Conservation (phyloP, 345 rosid genomes). For the Eucalyptus virginea region DNA sequence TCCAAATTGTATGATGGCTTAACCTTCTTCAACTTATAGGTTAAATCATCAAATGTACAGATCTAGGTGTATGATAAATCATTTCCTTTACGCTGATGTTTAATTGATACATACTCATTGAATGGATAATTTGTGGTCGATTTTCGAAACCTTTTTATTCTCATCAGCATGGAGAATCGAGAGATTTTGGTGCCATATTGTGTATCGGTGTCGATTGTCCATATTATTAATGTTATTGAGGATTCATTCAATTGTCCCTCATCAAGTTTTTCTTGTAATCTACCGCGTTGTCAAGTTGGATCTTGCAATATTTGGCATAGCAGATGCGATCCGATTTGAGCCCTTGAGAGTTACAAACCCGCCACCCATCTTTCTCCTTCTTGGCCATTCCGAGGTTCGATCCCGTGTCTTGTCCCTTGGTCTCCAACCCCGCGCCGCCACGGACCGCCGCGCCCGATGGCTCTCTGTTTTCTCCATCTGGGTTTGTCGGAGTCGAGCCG, state of each 20-base stretch:
- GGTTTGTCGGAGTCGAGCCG: background rate
- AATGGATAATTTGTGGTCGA: background rate
- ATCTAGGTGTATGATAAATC: background rate
- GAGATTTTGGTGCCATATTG: background rate
- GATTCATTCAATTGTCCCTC: background rate
- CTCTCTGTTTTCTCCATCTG: background rate
- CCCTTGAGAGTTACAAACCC: background rate
- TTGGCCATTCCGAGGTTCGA: background rate
- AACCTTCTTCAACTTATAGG: background rate
- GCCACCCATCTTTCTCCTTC: no score
- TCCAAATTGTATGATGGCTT: background rate
- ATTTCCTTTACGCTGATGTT: background rate
- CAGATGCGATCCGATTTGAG: no score
- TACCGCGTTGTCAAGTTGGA: background rate
- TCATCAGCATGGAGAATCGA: background rate
- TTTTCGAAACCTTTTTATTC: background rate
- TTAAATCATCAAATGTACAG: background rate
- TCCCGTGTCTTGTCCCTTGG: background rate
- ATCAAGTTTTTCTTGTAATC: background rate
- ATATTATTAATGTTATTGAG: background rate
- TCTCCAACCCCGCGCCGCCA: background rate
- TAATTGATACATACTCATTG: background rate
- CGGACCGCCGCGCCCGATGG: background rate
- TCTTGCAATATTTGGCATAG: background rate
- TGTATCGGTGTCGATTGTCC: background rate